Base-by-base conservation (phyloP, 345 rosid species). In the Corchorus olitorius region DNA sequence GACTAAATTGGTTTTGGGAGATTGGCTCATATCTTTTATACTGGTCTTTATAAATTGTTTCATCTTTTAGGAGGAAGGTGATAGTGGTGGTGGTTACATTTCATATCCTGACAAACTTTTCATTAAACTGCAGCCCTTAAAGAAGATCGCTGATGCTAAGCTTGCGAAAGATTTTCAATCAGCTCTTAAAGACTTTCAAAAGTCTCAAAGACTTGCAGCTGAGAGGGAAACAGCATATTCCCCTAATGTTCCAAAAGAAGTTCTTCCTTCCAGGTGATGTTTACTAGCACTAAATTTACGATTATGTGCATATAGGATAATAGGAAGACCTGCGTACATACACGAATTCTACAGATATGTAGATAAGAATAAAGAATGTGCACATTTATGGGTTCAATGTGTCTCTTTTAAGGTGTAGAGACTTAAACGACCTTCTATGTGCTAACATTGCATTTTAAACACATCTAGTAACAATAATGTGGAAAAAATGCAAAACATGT, bases 121-220 rank as follows among this genome's bases (percentile, higher is more conserved):
- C 22, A 1, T 59, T 75, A 58, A 79, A 35, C 19, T 86, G 81
- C 85, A 91, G 96, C 89, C 87, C 22, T 55, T 84, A 73, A 88
- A 84, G 85, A 91, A 91, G 89, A 91, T 91, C 49, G 84, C 86
- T 41, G 90, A 91, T 83, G 96, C 93, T 77, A 91, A 91, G 83
- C 91, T 89, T 76, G 96, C 92, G 41, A 91, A 87, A 76, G 93
- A 91, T 77, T 89, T 91, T 69, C 88, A 83, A 45, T 79, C 84
- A 13, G 88, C 88, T 82, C 89, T 91, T 56, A 88, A 84, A 74
- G 91, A 91, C 72, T 89, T 89, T 76, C 90, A 89, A 79, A 91
- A 91, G 86, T 87, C 92, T 75, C 93, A 91, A 77, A 88, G 93
- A 80, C 91, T 89, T 78, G 93, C 96, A 46, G 91, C 91, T 56